Base-by-base conservation (phyloP, 164 flowering plant species). In the Berberis vulgaris region DNA sequence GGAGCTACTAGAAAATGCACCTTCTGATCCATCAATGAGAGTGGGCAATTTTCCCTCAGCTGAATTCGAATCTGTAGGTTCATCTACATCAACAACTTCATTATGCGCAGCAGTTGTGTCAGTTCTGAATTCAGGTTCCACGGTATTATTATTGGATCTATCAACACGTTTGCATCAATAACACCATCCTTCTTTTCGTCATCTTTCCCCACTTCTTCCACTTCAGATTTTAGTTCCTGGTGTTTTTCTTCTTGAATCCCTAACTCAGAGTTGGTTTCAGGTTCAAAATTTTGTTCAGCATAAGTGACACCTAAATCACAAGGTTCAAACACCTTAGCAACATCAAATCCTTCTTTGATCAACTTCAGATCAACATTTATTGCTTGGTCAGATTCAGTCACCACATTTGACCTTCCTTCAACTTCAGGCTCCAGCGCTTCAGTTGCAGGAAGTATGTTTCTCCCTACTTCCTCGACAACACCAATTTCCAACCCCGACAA, bases 401-500 rank as follows among this genome's bases (percentile, higher is more conserved):
- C 66, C 47, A 57, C 57, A 68, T 58, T 53, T 65, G 66, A 63
- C 5, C 5, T 63, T 43, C 50, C 72, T 44, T 64, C 74, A 56
- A 39, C 73, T 3, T 49, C 54, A 13, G 52, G 59, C 64, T 65
- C 79, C 46, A 61, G 11, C 12, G 43, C 67, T 42, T 70, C 60
- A n/a, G 49, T 54, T 43, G 71, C 77, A 44, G 66, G 50, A 45
- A 58, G 72, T 60, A 60, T 59, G 50, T 43, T 46, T 52, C 64
- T 80, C 52, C 59, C 78, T 2, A 45, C 62, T 39, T 75, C 79
- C 46, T 68, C 80, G 56, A 65, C 80, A 57, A 64, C 77, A 64
- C 40, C 71, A 42, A 63, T 59, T 42, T 72, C 71, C 9, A 65
- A 50, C 49, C 26, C 66, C 5, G 60, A 61, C 43, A 71, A 53